Evolutionary conservation across 805 yeast genomes (phyloP).

Genomic region (Candida succiphila): DNA sequence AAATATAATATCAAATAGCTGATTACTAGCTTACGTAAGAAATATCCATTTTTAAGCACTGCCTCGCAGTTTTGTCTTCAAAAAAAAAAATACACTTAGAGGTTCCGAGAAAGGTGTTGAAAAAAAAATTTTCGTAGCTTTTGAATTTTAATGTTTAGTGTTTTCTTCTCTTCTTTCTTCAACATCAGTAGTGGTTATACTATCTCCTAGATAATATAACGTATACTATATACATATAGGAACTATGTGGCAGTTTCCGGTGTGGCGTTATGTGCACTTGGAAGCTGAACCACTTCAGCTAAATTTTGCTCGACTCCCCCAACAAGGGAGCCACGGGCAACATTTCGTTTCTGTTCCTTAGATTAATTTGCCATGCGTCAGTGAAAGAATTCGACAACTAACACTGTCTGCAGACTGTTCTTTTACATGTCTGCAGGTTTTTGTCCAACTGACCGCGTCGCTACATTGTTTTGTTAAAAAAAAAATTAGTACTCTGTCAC

Average conservation of each 20-base stretch:
- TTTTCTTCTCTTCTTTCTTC: slow-evolving; percentile 22
- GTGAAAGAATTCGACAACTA: slow-evolving; percentile 24
- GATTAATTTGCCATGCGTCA: slow-evolving; percentile 32
- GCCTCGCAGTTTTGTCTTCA: background rate
- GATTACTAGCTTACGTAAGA: background rate
- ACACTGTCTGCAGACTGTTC: too few relatives aligned
- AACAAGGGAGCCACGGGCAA: slow-evolving; percentile 65
- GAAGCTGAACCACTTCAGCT: slow-evolving; percentile 40
- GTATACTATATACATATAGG: slow-evolving; percentile 32
- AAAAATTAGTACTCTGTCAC: slow-evolving; percentile 1
- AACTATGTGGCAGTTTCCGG: slow-evolving; percentile 32
- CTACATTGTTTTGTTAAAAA: slow-evolving; percentile 26
- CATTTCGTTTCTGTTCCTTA: slow-evolving; percentile 73
- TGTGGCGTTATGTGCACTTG: slow-evolving; percentile 27
- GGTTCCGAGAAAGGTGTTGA: background rate
- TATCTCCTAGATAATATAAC: slow-evolving; percentile 59
- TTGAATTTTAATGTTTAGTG: too few relatives aligned
- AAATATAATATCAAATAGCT: background rate
- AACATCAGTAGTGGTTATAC: slow-evolving; percentile 81
- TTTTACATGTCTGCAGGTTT: too few relatives aligned
- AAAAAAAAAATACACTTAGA: background rate
- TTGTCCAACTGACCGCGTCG: slow-evolving; percentile 41
- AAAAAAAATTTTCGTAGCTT: too few relatives aligned
- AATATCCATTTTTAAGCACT: background rate
- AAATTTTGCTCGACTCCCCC: slow-evolving; percentile 62